Evolutionary conservation across 768 basidiomycete genomes (phyloP).

Genomic region (Paxillus ammoniavirescens): DNA sequence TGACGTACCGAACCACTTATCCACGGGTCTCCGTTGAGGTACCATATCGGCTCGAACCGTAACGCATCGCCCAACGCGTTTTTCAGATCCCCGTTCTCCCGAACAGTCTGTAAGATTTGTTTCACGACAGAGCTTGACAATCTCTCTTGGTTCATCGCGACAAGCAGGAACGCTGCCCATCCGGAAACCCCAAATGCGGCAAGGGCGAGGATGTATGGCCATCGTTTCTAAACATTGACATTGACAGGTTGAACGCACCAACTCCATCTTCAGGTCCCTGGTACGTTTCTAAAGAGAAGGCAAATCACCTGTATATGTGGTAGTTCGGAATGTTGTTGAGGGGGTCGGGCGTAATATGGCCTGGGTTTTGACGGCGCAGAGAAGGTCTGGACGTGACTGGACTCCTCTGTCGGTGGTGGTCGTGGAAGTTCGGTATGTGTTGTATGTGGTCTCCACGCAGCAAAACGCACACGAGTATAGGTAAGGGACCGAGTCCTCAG

Average conservation of each 20-base stretch:
- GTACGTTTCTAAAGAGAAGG: no score
- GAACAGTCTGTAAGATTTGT: slow-evolving; percentile 60
- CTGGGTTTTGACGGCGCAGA: slow-evolving; percentile 44
- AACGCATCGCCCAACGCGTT: slow-evolving; percentile 60
- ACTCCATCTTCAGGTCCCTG: neutral
- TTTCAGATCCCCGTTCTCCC: slow-evolving; percentile 47
- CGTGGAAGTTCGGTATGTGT: slow-evolving; percentile 21
- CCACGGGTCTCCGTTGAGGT: slow-evolving; percentile 73
- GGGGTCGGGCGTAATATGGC: slow-evolving; percentile 43
- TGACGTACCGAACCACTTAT: slow-evolving; percentile 63
- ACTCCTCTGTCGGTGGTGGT: slow-evolving; percentile 25
- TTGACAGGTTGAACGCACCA: neutral
- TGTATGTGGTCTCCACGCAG: slow-evolving; percentile 14
- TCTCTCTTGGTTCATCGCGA: slow-evolving; percentile 75
- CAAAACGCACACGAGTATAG: slow-evolving; percentile 6
- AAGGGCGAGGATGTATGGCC: slow-evolving; percentile 57
- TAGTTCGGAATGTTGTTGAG: slow-evolving; percentile 35
- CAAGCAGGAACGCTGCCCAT: slow-evolving; percentile 69
- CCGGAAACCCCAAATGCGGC: slow-evolving; percentile 52
- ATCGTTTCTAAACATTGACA: slow-evolving; percentile 34
- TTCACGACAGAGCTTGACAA: slow-evolving; percentile 73
- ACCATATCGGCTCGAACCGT: slow-evolving; percentile 39
- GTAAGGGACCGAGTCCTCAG: slow-evolving; percentile 9
- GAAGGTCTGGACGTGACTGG: slow-evolving; percentile 37
- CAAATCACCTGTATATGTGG: slow-evolving; percentile 41